Percentiles rank a stretch among this genome's conserved stretches.
Conservation (phyloP, 768 basidiomycete species). For the Mycena chlorophos region DNA sequence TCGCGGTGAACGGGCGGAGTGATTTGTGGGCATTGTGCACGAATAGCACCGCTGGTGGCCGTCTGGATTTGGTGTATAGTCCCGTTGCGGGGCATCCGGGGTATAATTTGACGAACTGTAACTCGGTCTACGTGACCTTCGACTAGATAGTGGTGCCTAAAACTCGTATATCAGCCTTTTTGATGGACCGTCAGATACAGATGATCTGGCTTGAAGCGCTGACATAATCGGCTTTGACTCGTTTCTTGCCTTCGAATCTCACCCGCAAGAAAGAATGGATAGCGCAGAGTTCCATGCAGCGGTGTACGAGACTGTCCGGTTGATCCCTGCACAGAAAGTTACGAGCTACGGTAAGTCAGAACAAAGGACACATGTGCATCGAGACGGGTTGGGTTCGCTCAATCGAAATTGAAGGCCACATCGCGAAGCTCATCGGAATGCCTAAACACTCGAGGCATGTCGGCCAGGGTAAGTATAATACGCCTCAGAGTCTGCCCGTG, state of each 20-base stretch:
- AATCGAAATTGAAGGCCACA: slow-evolving; percentile 52
- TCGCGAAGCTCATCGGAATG: slow-evolving; percentile 80
- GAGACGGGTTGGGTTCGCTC: neutral
- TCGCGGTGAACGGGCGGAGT: slow-evolving; percentile 14
- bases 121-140: slow-evolving; percentile 9
- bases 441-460: slow-evolving; percentile 79
- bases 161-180: too few relatives aligned
- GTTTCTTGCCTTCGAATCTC: too few relatives aligned
- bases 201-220: too few relatives aligned
- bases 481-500: neutral
- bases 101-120: slow-evolving; percentile 9
- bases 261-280: slow-evolving; percentile 40
- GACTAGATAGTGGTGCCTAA: too few relatives aligned
- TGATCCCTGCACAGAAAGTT: slow-evolving; percentile 65
- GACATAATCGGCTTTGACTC: neutral
- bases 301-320: slow-evolving; percentile 74
- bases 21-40: slow-evolving; percentile 25
- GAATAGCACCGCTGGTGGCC: slow-evolving; percentile 18
- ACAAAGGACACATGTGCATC: neutral
- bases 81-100: slow-evolving; percentile 12
- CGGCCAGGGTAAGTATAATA: slow-evolving; percentile 61
- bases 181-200: too few relatives aligned
- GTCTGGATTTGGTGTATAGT: slow-evolving; percentile 19
- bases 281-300: slow-evolving; percentile 64
- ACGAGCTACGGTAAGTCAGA: slow-evolving; percentile 69